Percentiles rank a stretch among this genome's conserved stretches.
phyloP scores from a whole-genome alignment of 345 rosid genomes.

The Bruguiera parviflora region DNA sequence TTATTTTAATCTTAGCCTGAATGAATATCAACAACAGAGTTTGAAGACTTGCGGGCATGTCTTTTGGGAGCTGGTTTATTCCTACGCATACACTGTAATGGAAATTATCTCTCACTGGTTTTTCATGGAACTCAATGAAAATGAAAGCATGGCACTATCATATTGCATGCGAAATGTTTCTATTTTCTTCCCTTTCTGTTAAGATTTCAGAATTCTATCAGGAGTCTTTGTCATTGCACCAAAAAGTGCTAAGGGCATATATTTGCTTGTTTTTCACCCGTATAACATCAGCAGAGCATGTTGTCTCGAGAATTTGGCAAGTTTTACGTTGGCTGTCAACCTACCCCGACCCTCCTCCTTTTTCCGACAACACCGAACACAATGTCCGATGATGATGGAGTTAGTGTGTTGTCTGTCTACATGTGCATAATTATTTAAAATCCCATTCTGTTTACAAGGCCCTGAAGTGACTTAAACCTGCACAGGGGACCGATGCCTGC shows the following conservation, averaged over 20 bases:
- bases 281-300: neutral
- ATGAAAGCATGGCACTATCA: slow-evolving; percentile 15
- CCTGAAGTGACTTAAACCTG: neutral
- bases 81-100: neutral
- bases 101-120: neutral
- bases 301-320: neutral
- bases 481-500: slow-evolving; percentile 36
- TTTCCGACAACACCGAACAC: too few relatives aligned
- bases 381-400: too few relatives aligned
- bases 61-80: neutral
- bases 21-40: neutral
- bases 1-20: neutral
- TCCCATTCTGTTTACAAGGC: too few relatives aligned
- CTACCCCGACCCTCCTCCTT: too few relatives aligned
- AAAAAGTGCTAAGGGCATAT: too few relatives aligned
- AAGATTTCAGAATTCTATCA: neutral
- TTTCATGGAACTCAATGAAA: neutral
- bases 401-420: neutral
- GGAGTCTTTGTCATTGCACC: neutral
- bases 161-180: slow-evolving; percentile 3
- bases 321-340: too few relatives aligned
- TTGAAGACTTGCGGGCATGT: neutral
- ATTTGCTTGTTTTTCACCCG: slow-evolving; percentile 2
- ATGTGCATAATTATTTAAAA: too few relatives aligned
- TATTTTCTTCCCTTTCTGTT: neutral